These are phyloP conservation scores for Aspergillus cavernicola DNA, from an alignment of 495 filamentous ascomycete species.

Conservation along the genomic window DNA sequence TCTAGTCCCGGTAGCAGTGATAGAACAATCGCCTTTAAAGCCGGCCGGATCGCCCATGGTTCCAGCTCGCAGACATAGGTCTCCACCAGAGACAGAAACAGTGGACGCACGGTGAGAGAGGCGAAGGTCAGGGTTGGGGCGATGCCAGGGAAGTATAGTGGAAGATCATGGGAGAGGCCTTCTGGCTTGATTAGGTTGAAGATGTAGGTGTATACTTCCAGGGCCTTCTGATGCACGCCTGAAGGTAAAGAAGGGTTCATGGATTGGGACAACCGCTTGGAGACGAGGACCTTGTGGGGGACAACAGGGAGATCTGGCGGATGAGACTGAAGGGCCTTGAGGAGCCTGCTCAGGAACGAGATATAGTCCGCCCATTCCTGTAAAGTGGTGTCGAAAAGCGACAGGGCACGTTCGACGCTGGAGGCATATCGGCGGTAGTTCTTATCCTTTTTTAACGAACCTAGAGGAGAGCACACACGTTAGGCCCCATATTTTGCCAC, in stretches of 20 bases:
- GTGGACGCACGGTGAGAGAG: slow-evolving; percentile 79
- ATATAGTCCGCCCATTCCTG: slow-evolving; percentile 99
- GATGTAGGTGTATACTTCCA: slow-evolving; percentile 89
- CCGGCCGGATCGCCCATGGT: slow-evolving; percentile 68
- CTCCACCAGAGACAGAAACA: slow-evolving; percentile 81
- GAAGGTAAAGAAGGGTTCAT: slow-evolving; percentile 89
- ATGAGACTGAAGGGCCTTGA: slow-evolving; percentile 82
- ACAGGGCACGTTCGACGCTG: slow-evolving; percentile 80
- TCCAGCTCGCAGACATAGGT: slow-evolving; percentile 71
- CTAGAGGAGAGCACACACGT: slow-evolving; percentile 32
- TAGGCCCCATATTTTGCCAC: neutral
- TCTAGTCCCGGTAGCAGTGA: slow-evolving; percentile 86
- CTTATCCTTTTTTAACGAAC: slow-evolving; percentile 77
- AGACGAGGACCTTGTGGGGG: slow-evolving; percentile 78
- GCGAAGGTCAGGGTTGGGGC: slow-evolving; percentile 87
- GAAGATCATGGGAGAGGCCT: slow-evolving; percentile 73
- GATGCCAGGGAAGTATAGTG: slow-evolving; percentile 84
- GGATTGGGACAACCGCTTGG: slow-evolving; percentile 91
- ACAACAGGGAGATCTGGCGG: slow-evolving; percentile 67
- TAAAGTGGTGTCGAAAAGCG: slow-evolving; percentile 85
- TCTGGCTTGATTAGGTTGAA: slow-evolving; percentile 62
- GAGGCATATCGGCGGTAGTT: slow-evolving; percentile 86
- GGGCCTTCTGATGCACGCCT: slow-evolving; percentile 95
- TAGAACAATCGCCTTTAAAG: slow-evolving; percentile 82
- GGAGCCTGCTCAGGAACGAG: slow-evolving; percentile 77